phyloP scores from a whole-genome alignment of 2,329 filamentous ascomycete genomes.

The Aspergillus novofumigatus region DNA sequence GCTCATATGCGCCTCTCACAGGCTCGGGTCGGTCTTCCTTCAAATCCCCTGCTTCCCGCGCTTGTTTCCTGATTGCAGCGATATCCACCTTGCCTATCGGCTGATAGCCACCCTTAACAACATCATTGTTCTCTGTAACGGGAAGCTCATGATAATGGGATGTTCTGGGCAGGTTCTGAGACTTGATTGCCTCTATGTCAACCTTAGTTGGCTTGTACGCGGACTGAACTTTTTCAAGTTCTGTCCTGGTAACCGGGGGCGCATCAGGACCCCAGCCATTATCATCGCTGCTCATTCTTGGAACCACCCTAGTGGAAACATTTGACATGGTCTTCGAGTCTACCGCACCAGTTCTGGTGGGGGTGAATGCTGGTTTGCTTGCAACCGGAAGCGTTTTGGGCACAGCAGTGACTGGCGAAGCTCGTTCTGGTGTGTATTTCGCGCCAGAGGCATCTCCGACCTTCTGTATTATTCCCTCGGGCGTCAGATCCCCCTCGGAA shows the following conservation, averaged over 20 bases:
- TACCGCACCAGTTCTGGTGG: slow-evolving; percentile 57
- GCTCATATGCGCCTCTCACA: slow-evolving; percentile 92
- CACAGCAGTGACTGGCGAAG: slow-evolving; percentile 50
- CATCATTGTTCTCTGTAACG: slow-evolving; percentile 52
- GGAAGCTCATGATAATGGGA: slow-evolving; percentile 47
- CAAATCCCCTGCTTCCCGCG: slow-evolving; percentile 54
- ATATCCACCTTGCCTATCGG: slow-evolving; percentile 98
- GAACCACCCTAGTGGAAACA: slow-evolving; percentile 46
- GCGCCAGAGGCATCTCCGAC: slow-evolving; percentile 90
- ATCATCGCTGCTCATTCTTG: slow-evolving; percentile 60
- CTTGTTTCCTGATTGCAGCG: slow-evolving; percentile 73
- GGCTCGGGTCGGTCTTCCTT: slow-evolving; percentile 74
- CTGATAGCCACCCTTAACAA: slow-evolving; percentile 84
- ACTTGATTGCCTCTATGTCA: slow-evolving; percentile 80
- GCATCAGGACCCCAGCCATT: slow-evolving; percentile 96
- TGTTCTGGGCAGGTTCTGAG: slow-evolving; percentile 60
- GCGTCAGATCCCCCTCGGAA: slow-evolving; percentile 81
- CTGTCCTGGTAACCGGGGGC: slow-evolving; percentile 78
- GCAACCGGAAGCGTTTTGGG: slow-evolving; percentile 62
- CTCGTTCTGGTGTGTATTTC: slow-evolving; percentile 76
- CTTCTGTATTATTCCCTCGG: slow-evolving; percentile 85
- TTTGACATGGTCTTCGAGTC: slow-evolving; percentile 63
- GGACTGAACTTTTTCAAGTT: slow-evolving; percentile 86
- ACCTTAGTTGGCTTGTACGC: slow-evolving; percentile 96
- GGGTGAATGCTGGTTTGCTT: slow-evolving; percentile 89